Evolutionary conservation across 495 filamentous ascomycete genomes (phyloP), one percentile per base, ranked within the genome.

Genomic region (Neurospora sp.): DNA sequence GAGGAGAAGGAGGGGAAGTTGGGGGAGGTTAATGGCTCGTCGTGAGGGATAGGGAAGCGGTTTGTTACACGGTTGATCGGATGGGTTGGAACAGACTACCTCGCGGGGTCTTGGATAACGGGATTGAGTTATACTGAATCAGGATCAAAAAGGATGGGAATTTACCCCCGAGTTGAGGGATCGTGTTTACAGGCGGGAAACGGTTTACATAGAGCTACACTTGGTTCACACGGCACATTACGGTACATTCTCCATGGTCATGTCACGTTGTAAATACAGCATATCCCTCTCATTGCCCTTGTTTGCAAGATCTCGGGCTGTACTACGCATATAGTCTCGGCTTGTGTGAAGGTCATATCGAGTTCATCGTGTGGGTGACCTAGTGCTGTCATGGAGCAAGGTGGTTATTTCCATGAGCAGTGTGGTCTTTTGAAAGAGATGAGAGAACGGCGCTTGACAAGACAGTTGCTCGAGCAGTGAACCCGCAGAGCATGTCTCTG

Each of bases 1-100:
- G 91, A 97, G 82, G 88, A 87, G 84, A 85, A 82, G 75, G 85
- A 89, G 79, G 84, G 84, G 27, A 88, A 88, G 80, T 72, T 83
- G 27, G 12, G 2, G 0, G 74, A 72, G 42, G 71, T 80, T 1
- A 86, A 85, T 70, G 85, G 84, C 61, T 79, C 79, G 20, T 79
- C 69, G 74, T 45, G n/a, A 40, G 44, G 0, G 37, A 7, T 31
- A 38, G n/a, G 37, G 71, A n/a, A 2, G 37, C 3, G 31, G 68
- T 37, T 12, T 12, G 69, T 31, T 31, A 31, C 2, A 61, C 22
- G 48, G 22, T 61, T 31, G 12, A 9, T 22, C 10, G 5, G 22
- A 31, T 35, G 53, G 27, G 27, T 61, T 35, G 53, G 14, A 16
- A 35, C 7, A 59, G 48, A 27, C 5, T 4, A 59, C 20, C 22